A percentile compares a stretch with the other conserved stretches of the same genome.
phyloP scores from a whole-genome alignment of 768 basidiomycete species.

The Pisolithus tinctorius region DNA sequence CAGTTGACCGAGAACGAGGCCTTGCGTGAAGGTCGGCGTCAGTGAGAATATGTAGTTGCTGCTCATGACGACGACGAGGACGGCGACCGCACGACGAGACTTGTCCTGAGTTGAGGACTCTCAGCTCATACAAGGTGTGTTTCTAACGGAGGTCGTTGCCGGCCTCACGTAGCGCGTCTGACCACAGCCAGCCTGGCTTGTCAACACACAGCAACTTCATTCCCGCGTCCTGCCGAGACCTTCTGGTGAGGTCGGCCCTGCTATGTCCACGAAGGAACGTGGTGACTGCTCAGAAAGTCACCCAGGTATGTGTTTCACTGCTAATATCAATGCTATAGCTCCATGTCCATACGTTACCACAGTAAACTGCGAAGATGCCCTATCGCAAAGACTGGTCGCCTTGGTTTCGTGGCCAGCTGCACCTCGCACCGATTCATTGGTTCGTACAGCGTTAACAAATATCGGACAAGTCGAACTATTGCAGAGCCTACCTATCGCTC shows the following conservation, averaged over 20 bases:
- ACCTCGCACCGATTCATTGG: conserved; percentile 45
- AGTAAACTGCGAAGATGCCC: background rate
- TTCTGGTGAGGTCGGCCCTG: no score
- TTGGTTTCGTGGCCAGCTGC: conserved; percentile 51
- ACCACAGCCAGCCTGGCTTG: no score
- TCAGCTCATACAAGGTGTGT: background rate
- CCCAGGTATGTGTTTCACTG: background rate
- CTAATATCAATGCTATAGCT: no score
- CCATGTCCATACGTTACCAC: no score
- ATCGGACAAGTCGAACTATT: conserved; percentile 27
- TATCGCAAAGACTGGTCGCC: conserved; percentile 11
- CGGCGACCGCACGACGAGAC: background rate
- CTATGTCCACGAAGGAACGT: no score
- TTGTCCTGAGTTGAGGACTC: background rate
- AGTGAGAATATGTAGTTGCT: conserved; percentile 62
- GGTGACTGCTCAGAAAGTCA: no score
- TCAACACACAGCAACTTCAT: no score
- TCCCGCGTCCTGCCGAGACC: no score
- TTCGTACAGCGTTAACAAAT: conserved; percentile 35
- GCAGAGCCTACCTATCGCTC: conserved; percentile 16
- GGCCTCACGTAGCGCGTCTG: no score
- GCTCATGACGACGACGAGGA: conserved; percentile 14
- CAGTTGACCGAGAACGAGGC: conserved; percentile 85
- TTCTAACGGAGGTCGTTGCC: background rate
- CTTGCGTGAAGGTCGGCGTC: conserved; percentile 91